Evolutionary conservation across 768 basidiomycete genomes (phyloP).

Genomic region (Psilocybe sp.): DNA sequence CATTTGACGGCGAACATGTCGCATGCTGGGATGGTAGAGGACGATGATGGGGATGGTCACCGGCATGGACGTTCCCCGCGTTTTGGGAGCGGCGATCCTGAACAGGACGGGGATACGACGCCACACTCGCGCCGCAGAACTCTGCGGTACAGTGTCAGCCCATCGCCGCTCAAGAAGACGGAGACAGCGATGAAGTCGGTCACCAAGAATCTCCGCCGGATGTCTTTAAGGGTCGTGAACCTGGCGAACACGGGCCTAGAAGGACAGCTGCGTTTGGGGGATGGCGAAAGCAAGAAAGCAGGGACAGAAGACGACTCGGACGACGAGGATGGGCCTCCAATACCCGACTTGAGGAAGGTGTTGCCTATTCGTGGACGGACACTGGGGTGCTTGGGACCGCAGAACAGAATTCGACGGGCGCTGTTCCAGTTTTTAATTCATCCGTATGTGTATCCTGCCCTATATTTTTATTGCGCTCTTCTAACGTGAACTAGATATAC

Average conservation of each 20-base stretch:
- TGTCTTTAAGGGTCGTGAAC: conserved; percentile 82
- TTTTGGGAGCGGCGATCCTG: conserved; percentile 43
- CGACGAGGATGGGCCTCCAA: conserved; percentile 32
- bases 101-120: conserved; percentile 40
- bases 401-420: conserved; percentile 57
- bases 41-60: too few relatives aligned
- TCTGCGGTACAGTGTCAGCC: conserved; percentile 48
- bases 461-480: neutral
- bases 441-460: conserved; percentile 48
- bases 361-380: conserved; percentile 73
- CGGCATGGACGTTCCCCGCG: conserved; percentile 22
- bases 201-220: conserved; percentile 54
- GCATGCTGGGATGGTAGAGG: conserved; percentile 12
- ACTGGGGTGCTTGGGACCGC: conserved; percentile 71
- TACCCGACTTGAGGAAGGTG: conserved; percentile 40
- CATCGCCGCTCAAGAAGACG: conserved; percentile 62
- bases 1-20: conserved; percentile 56
- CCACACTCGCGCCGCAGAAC: conserved; percentile 39
- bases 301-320: conserved; percentile 30
- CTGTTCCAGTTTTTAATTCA: conserved; percentile 70
- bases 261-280: conserved; percentile 53
- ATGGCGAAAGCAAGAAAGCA: conserved; percentile 37
- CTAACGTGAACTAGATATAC: conserved; percentile 57
- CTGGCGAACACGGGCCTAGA: conserved; percentile 61
- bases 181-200: conserved; percentile 58